phyloP scores from a whole-genome alignment of 2,329 filamentous ascomycete genomes.

The Fusarium nelsonii region DNA sequence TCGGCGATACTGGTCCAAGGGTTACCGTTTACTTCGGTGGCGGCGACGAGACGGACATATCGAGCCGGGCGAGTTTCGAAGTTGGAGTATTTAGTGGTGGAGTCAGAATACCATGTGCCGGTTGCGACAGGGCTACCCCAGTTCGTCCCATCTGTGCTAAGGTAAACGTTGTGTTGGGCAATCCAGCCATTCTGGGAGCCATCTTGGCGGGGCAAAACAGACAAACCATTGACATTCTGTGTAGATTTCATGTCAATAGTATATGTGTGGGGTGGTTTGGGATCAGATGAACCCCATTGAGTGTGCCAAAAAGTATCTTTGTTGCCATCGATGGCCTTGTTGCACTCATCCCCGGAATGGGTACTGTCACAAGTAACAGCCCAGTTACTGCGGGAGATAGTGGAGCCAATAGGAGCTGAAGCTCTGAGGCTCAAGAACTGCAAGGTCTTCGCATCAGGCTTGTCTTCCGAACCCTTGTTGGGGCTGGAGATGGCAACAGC shows the following conservation, averaged over 20 bases:
- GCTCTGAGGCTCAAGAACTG: slow-evolving; percentile 1
- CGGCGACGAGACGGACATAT: slow-evolving; percentile 21
- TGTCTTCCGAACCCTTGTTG: not conserved
- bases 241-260: slow-evolving; percentile 28
- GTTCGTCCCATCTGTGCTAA: slow-evolving; percentile 23
- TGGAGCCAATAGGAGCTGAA: slow-evolving; percentile 2
- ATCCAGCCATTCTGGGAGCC: slow-evolving; percentile 10
- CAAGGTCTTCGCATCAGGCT: not conserved
- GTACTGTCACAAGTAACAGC: slow-evolving; percentile 29
- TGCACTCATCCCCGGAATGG: slow-evolving; percentile 21
- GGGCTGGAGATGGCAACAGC: not conserved
- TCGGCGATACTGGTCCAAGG: slow-evolving; percentile 37
- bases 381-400: slow-evolving; percentile 26
- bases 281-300: slow-evolving; percentile 3
- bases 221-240: slow-evolving; percentile 30
- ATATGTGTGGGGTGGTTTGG: slow-evolving; percentile 18
- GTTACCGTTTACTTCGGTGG: slow-evolving; percentile 11
- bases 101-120: slow-evolving; percentile 33
- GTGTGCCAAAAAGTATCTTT: slow-evolving; percentile 30
- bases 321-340: slow-evolving; percentile 32
- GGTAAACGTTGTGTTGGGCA: slow-evolving; percentile 10
- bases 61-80: slow-evolving; percentile 34
- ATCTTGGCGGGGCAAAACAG: slow-evolving; percentile 31
- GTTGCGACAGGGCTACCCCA: slow-evolving; percentile 29
- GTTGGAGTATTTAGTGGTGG: slow-evolving; percentile 27